phyloP scores from a whole-genome alignment of 345 rosid genomes.

The Firmiana major region DNA sequence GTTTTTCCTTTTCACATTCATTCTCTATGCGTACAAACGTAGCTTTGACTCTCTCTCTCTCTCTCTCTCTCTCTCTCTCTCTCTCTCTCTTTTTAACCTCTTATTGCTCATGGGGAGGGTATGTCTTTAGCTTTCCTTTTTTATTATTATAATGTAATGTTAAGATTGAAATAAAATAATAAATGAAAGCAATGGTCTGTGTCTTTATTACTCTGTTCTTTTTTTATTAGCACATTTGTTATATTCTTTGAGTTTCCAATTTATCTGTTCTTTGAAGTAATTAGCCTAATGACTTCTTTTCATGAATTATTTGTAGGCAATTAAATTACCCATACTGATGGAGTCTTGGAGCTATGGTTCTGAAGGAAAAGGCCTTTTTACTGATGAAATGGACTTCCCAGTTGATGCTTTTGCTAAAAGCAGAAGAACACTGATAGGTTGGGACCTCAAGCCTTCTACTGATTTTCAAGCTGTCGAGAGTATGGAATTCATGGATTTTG shows the following conservation, averaged over 20 bases:
- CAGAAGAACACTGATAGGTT: conserved; percentile 23
- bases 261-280: background rate
- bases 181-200: background rate
- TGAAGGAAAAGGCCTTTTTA: conserved; percentile 31
- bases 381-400: conserved; percentile 29
- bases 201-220: background rate
- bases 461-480: conserved; percentile 34
- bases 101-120: too few species aligned
- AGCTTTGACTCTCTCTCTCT: background rate
- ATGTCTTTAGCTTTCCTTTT: conserved; percentile 2
- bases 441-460: conserved; percentile 32
- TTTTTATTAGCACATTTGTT: background rate
- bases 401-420: conserved; percentile 30
- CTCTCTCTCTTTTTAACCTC: background rate
- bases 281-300: background rate
- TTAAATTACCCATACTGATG: conserved; percentile 27
- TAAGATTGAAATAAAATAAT: background rate
- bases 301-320: background rate
- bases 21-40: background rate
- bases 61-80: too few species aligned
- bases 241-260: background rate
- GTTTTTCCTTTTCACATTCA: background rate
- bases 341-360: conserved; percentile 52
- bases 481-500: conserved; percentile 31
- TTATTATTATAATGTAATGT: background rate